These are phyloP conservation scores for Chlamydomonas applanata DNA, from an alignment of 139 green algal species.

Conservation along the genomic window DNA sequence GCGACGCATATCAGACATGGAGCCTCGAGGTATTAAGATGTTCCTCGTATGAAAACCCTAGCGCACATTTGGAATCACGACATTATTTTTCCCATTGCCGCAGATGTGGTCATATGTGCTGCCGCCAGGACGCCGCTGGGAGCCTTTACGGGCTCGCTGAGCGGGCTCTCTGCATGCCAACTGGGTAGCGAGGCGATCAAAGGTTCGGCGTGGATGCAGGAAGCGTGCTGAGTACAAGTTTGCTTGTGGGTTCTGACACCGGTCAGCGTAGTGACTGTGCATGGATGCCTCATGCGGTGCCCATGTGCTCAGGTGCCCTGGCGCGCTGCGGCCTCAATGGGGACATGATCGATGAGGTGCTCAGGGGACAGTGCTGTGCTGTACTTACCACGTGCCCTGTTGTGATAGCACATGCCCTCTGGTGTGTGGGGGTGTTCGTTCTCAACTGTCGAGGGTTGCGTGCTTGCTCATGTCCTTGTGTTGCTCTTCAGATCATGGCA, in stretches of 20 bases:
- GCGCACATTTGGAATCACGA: too few species aligned
- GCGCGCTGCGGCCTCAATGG: constrained; percentile 48
- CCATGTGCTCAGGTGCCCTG: constrained; percentile 42
- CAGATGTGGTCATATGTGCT: constrained; percentile 55
- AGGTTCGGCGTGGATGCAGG: too few species aligned
- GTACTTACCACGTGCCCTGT: not conserved
- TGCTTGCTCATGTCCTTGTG: not conserved
- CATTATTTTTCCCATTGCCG: too few species aligned
- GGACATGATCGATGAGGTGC: constrained; percentile 59
- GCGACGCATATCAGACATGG: too few species aligned
- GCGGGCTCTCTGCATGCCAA: constrained; percentile 62
- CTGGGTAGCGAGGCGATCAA: constrained; percentile 79
- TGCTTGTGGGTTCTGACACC: not conserved
- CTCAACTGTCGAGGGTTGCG: not conserved
- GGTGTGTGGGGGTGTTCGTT: too few species aligned
- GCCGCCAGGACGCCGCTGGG: constrained; percentile 75
- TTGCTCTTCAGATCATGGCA: not conserved
- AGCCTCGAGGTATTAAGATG: too few species aligned
- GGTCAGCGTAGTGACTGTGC: not conserved
- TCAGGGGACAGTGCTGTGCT: too few species aligned
- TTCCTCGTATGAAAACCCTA: too few species aligned
- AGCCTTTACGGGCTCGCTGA: constrained; percentile 70
- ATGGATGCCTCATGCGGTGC: too few species aligned
- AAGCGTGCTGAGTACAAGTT: too few species aligned
- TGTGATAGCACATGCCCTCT: not conserved